Base-by-base conservation (phyloP, 768 basidiomycete species). In the Russula ochroleuca region DNA sequence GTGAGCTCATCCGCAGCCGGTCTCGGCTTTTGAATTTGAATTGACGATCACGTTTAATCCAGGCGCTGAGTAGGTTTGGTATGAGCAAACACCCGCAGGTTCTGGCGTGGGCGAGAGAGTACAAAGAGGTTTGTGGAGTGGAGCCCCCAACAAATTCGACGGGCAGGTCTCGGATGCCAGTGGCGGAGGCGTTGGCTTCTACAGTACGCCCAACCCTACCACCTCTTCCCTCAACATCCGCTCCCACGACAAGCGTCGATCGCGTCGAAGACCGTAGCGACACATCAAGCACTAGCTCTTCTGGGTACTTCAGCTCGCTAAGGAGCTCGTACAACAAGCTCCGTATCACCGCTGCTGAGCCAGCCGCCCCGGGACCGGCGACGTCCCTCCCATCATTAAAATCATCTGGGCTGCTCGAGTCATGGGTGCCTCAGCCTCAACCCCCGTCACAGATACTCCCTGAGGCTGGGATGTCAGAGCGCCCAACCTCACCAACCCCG, bases 371-470 rank as follows among this genome's bases (percentile, higher is more conserved):
- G 69, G 72, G 55, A 56, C 69, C 59, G 21, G 62, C 61, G 54
- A 59, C 76, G 67, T 83, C 85, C 21, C 74, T 90, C 63, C 88
- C 88, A 37, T 90, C 88, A 41, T 75, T 90, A 59, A 90, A 89
- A 73, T 83, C 85, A 37, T 88, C 86, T 67, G 88, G 88, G 23
- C 77, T 90, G 50, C 76, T 90, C 45, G 86, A 88, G 68, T 77
- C 79, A 62, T 80, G 83, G 83, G 62, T 74, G 21, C 51, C 63
- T 48, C 58, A 38, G 23, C 58, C 38, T 41, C 66, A 55, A 25
- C 47, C 38, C 23, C 59, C 15, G 23, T 51, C 57, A 51, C 55
- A 59, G 21, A 47, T 23, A n/a, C 45, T 17, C 5, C 45, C 48
- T 35, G 45, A 61, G 35, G 38, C 35, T 61, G 59, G 62, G 48